phyloP scores from a whole-genome alignment of 2,329 filamentous ascomycete genomes.

The Calycina herbarum region DNA sequence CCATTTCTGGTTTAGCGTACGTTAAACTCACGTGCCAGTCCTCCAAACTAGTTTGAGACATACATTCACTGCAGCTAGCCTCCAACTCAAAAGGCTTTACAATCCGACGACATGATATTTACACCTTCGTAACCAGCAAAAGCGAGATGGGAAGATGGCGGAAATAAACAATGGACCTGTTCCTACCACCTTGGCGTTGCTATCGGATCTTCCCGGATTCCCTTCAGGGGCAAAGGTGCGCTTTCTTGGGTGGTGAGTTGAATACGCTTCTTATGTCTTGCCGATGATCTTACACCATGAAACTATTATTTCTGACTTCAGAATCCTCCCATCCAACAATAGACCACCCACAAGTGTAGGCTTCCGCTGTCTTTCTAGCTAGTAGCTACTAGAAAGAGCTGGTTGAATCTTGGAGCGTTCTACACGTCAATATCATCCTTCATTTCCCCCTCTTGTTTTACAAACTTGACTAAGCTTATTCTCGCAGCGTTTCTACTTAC shows the following conservation, averaged over 20 bases:
- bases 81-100: too few species aligned
- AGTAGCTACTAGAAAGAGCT: too few species aligned
- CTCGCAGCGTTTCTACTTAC: conserved; percentile 58
- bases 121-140: not conserved
- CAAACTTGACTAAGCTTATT: not conserved
- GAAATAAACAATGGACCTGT: conserved; percentile 33
- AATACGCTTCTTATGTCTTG: not conserved
- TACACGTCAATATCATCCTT: not conserved
- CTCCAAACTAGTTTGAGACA: too few species aligned
- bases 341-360: not conserved
- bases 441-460: not conserved
- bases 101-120: not conserved
- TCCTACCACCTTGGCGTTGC: conserved; percentile 31
- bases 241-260: conserved; percentile 83
- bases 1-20: not conserved
- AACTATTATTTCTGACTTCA: not conserved
- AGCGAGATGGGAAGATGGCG: conserved; percentile 18
- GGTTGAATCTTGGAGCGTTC: too few species aligned
- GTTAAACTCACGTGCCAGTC: too few species aligned
- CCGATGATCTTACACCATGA: not conserved
- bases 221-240: conserved; percentile 69
- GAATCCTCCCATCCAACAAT: not conserved
- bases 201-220: conserved; percentile 33
- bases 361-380: too few species aligned
- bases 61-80: too few species aligned